Evolutionary conservation across 176 grass and related monocot species (phyloP), one percentile per base, ranked within the genome.

Genomic region (Aegilops umbellulata): DNA sequence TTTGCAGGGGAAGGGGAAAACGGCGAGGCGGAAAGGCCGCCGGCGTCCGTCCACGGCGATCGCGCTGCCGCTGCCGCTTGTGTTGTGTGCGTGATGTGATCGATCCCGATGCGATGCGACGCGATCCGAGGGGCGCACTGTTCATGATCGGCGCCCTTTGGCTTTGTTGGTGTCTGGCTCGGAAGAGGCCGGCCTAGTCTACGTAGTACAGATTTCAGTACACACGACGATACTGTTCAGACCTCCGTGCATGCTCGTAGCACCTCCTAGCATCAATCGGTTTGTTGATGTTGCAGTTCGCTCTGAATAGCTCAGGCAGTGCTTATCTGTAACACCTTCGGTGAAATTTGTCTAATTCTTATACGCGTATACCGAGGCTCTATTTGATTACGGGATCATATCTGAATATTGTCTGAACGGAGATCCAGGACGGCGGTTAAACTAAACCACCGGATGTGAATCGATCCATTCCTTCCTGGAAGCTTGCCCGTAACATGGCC

Each of bases 21-120:
- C 19, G 78, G 72, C 63, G 62, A 77, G 20, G 46, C 0, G 47
- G 71, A 86, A 86, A 90, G 73, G 65, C 26, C 20, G 65, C 38
- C 20, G 24, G 41, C 53, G 62, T n/a, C 83, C 39, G 62, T n/a
- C 83, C 63, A 32, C 1, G 16, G 16, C 22, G 64, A 35, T 77
- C 67, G 60, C 17, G 10, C 55, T 30, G 31, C 44, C 16, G 78
- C 69, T 15, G 51, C 69, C 7, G 53, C 53, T 57, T 57, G 53
- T 22, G 53, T 8, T 57, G 53, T 66, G 17, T 34, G 85, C 31
- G 41, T 17, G 83, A 83, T 53, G 79, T 82, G 80, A 72, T 72
- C 55, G 79, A 87, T 87, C 89, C 66, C 84, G 75, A 89, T 89
- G 83, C 26, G 69, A 10, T 34, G 27, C 25, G 75, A 89, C 85